These are phyloP conservation scores for Erythrophleum fordii DNA, from an alignment of 306 rosid genomes.

Conservation along the genomic window DNA sequence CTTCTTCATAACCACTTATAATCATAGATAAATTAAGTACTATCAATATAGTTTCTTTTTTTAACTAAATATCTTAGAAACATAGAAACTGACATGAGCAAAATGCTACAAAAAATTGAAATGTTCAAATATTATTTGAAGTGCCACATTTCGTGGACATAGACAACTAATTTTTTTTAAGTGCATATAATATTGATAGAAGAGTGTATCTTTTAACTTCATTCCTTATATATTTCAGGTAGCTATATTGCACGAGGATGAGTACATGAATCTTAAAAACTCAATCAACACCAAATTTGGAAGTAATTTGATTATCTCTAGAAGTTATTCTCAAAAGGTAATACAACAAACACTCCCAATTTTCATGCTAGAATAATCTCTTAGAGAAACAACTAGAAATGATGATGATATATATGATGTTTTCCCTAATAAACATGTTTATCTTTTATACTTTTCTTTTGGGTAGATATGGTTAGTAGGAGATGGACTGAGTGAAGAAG, in stretches of 20 bases:
- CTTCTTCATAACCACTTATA: background rate
- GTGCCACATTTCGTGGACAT: too few species aligned
- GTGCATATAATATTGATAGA: too few species aligned
- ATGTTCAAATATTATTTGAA: too few species aligned
- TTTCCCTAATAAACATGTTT: background rate
- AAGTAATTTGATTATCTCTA: constrained; percentile 44
- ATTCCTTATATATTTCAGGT: constrained; percentile 46
- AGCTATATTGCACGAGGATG: constrained; percentile 43
- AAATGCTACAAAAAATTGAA: too few species aligned
- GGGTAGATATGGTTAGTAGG: constrained; percentile 76
- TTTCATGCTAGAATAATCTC: too few species aligned
- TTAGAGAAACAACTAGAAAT: background rate
- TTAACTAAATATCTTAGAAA: too few species aligned
- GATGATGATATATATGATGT: background rate
- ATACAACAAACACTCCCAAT: background rate
- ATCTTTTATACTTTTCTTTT: background rate
- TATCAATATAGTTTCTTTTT: too few species aligned
- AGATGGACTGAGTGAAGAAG: constrained; percentile 59
- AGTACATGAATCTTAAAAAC: constrained; percentile 59
- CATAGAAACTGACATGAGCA: too few species aligned
- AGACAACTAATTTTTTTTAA: too few species aligned
- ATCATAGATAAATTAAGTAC: too few species aligned
- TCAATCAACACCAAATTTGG: constrained; percentile 34
- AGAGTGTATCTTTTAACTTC: background rate
- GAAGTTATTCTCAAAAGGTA: constrained; percentile 55